A percentile compares a stretch with the other conserved stretches of the same genome.
phyloP scores from a whole-genome alignment of 2,329 filamentous ascomycete species.

The Nemania sp. region DNA sequence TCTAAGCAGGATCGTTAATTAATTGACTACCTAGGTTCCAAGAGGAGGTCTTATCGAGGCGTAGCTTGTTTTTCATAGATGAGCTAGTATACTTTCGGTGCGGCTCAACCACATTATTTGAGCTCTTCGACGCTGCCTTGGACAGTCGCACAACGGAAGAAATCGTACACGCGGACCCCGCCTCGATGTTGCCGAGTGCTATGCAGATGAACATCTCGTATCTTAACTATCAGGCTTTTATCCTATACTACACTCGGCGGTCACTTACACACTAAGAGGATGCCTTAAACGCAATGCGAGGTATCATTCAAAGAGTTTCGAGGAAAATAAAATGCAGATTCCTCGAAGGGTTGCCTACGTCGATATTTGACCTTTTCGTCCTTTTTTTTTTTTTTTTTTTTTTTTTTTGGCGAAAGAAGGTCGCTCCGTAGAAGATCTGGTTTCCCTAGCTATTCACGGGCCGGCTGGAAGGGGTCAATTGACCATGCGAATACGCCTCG shows the following conservation, averaged over 20 bases:
- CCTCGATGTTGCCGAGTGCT: background rate
- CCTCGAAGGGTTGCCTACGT: background rate
- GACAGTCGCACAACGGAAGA: background rate
- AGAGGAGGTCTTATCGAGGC: background rate
- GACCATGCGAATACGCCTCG: background rate
- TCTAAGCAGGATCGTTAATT: background rate
- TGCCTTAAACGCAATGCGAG: background rate
- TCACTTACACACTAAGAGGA: conserved; percentile 4
- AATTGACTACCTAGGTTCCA: background rate
- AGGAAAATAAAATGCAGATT: conserved; percentile 2
- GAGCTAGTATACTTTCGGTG: background rate
- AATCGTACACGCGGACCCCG: background rate
- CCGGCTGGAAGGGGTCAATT: background rate
- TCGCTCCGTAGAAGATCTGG: background rate
- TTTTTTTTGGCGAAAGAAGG: no score
- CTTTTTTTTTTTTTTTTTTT: no score
- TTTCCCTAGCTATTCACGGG: conserved; percentile 3
- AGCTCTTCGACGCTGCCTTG: background rate
- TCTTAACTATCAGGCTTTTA: background rate
- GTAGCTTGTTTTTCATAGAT: background rate
- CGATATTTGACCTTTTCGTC: background rate
- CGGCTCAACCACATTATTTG: background rate
- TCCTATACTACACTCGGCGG: background rate
- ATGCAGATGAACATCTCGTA: background rate
- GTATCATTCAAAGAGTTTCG: background rate